Percentiles rank a stretch among this genome's conserved stretches.
Conservation (phyloP, 169 alveolate species). For the Babesia gibsoni region DNA sequence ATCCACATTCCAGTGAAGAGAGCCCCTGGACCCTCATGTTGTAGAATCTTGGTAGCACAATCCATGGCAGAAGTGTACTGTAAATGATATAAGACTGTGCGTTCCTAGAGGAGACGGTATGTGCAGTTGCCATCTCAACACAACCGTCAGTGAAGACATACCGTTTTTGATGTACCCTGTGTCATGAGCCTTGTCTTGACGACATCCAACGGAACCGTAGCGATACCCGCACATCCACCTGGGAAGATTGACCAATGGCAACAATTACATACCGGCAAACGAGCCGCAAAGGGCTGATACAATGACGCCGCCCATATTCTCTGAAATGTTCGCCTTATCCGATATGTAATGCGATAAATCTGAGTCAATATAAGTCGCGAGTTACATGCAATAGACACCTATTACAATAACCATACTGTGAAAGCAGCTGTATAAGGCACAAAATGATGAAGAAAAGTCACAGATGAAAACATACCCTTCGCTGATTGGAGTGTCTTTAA, state of each 20-base stretch:
- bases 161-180: slow-evolving; percentile 72
- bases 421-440: background rate
- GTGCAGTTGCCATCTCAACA: background rate
- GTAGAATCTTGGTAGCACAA: slow-evolving; percentile 47
- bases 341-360: slow-evolving; percentile 38
- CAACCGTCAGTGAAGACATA: background rate
- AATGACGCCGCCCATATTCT: slow-evolving; percentile 46
- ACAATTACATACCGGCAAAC: slow-evolving; percentile 36
- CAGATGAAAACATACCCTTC: slow-evolving; percentile 1
- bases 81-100: background rate
- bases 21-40: slow-evolving; percentile 63
- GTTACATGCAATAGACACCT: background rate
- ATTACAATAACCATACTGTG: background rate
- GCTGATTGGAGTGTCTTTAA: slow-evolving; percentile 65
- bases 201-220: slow-evolving; percentile 95
- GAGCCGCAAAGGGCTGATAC: slow-evolving; percentile 65
- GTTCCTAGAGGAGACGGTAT: background rate
- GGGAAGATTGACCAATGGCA: slow-evolving; percentile 7
- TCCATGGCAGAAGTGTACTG: slow-evolving; percentile 58
- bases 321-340: slow-evolving; percentile 25
- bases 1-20: slow-evolving; percentile 63
- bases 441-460: background rate
- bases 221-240: slow-evolving; percentile 93
- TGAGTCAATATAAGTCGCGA: background rate
- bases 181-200: slow-evolving; percentile 93